Base-by-base conservation (phyloP, 139 green algal genomes). In the Chlamydomonas asymmetrica region DNA sequence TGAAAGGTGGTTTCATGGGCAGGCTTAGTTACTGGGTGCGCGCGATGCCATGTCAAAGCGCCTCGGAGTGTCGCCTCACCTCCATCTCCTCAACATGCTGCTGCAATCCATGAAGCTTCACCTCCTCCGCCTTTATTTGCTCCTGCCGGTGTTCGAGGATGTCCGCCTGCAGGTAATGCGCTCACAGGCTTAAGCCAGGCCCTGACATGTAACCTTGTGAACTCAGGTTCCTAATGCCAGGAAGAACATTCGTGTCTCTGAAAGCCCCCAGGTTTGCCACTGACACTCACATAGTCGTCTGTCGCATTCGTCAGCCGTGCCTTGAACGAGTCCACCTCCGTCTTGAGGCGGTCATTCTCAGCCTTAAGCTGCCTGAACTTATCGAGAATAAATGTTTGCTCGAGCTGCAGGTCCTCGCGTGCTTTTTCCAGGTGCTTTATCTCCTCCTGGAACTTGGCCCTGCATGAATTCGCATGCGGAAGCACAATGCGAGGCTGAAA, bases 271-370 rank as follows among this genome's bases (percentile, higher is more conserved):
- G n/a, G n/a, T n/a, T n/a, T n/a, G n/a, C n/a, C n/a, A n/a, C n/a
- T n/a, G n/a, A 20, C 48, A 67, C 84, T 73, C 70, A 92, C 87
- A 80, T 90, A 92, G 64, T 92, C 87, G n/a, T 82, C 75, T 25
- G 79, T 86, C 4, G 85, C 80, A 68, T 83, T 92, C 9, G 75
- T 74, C 0, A 92, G 76, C 8, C 80, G 75, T 0, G 41, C 34
- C 29, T 77, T 83, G 40, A 87, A 75, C 27, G 66, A 71, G 10
- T 84, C 79, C 22, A 89, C 68, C 31, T 90, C 85, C 1, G 80
- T 63, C n/a, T 87, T 73, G 1, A 89, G 59, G 3, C 79, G 62
- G 25, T 88, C 82, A 50, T 87, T 88, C 48, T 87, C 85, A 35
- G 82, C 80, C 37, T 82, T 85, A 29, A 83, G 70, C 67, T 89